These are phyloP conservation scores for Syzygium grande DNA, from an alignment of 345 rosid species.

Conservation along the genomic window DNA sequence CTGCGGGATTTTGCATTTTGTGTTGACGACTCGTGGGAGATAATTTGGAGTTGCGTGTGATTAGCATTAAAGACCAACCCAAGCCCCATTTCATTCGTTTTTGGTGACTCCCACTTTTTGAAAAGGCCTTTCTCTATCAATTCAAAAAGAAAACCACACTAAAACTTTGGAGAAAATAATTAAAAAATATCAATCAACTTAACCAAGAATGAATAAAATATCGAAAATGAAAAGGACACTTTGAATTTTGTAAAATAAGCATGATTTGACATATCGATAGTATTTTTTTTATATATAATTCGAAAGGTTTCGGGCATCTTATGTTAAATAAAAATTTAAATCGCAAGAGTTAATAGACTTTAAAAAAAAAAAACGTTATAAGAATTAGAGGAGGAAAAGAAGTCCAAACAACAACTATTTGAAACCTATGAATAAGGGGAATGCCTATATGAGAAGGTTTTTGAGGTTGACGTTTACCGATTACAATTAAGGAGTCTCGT, in stretches of 20 bases:
- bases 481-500: neutral
- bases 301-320: neutral
- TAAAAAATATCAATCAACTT: neutral
- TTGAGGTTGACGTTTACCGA: neutral
- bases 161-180: neutral
- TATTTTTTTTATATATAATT: neutral
- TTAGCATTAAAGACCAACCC: neutral
- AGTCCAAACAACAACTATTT: neutral
- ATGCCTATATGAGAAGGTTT: neutral
- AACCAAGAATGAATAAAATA: neutral
- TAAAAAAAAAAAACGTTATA: neutral
- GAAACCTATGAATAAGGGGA: neutral
- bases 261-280: neutral
- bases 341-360: neutral
- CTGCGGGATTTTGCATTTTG: neutral
- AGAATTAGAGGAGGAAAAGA: neutral
- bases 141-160: neutral
- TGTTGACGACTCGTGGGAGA: neutral
- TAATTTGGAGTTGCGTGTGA: neutral
- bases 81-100: neutral
- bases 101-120: neutral
- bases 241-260: neutral
- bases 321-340: neutral
- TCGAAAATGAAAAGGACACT: neutral
- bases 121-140: neutral